Evolutionary conservation across 176 grass and related monocot genomes (phyloP).

Genomic region (Saccharum officinarum): DNA sequence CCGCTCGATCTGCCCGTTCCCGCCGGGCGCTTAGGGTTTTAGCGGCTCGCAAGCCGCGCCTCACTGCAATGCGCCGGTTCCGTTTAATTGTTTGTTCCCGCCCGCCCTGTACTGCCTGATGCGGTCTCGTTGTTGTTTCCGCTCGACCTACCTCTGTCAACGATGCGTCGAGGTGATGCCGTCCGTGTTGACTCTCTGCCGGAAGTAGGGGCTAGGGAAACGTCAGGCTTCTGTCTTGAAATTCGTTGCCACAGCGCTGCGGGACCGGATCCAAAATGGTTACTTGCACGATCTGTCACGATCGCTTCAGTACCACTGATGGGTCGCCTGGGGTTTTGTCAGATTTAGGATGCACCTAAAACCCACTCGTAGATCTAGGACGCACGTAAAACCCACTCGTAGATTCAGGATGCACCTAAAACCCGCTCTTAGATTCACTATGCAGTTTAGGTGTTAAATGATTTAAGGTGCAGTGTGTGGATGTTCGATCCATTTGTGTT

Average conservation of each 20-base stretch:
- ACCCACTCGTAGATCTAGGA: background rate
- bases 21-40: background rate
- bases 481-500: too few species aligned
- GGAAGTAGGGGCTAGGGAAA: background rate
- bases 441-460: background rate
- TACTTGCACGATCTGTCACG: background rate
- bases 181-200: background rate
- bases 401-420: background rate
- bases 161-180: background rate
- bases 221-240: background rate
- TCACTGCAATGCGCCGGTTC: background rate
- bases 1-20: background rate
- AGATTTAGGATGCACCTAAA: background rate
- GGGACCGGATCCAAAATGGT: background rate
- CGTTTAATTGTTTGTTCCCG: background rate
- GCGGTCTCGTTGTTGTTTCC: background rate
- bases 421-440: too few species aligned
- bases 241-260: background rate
- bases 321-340: background rate
- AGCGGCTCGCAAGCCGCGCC: background rate
- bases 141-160: background rate
- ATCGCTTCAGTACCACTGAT: background rate
- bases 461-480: too few species aligned
- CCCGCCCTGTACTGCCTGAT: background rate
- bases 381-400: background rate